Evolutionary conservation across 192 early-diverging fungal genomes (phyloP).

Genomic region (Diversispora epigaea): DNA sequence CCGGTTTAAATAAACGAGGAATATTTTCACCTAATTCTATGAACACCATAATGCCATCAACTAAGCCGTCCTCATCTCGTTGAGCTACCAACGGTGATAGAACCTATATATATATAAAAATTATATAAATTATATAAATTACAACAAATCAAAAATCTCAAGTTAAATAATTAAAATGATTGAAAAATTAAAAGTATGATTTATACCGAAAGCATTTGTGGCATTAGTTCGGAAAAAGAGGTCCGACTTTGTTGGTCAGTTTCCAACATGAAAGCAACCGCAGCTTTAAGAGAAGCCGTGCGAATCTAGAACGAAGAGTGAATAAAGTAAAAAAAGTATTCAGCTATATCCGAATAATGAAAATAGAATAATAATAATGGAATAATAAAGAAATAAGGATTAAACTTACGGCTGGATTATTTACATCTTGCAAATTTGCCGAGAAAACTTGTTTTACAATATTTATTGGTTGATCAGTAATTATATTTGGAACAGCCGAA

Average conservation of each 20-base stretch:
- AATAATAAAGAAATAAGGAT: neutral
- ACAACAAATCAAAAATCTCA: too few relatives aligned
- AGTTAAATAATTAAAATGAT: neutral
- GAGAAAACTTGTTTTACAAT: constrained; percentile 72
- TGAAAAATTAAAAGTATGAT: neutral
- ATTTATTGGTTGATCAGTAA: constrained; percentile 69
- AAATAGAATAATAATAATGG: neutral
- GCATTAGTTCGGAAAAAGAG: constrained; percentile 68
- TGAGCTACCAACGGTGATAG: constrained; percentile 67
- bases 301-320: constrained; percentile 71
- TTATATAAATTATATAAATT: neutral
- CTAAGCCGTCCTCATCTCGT: constrained; percentile 71
- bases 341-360: neutral
- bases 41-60: constrained; percentile 72
- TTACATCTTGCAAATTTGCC: constrained; percentile 68
- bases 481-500: constrained; percentile 74
- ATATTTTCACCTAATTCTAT: constrained; percentile 84
- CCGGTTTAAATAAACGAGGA: constrained; percentile 81
- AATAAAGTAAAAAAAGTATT: neutral
- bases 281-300: constrained; percentile 73
- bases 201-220: constrained; percentile 75
- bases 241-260: constrained; percentile 57
- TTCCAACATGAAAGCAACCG: constrained; percentile 73
- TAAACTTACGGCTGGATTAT: constrained; percentile 47
- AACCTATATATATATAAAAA: constrained; percentile 37